A percentile compares a stretch with the other conserved stretches of the same genome.
Evolutionary conservation across 148 eudicot genomes (phyloP).

Genomic region (Suaeda aralocaspica): DNA sequence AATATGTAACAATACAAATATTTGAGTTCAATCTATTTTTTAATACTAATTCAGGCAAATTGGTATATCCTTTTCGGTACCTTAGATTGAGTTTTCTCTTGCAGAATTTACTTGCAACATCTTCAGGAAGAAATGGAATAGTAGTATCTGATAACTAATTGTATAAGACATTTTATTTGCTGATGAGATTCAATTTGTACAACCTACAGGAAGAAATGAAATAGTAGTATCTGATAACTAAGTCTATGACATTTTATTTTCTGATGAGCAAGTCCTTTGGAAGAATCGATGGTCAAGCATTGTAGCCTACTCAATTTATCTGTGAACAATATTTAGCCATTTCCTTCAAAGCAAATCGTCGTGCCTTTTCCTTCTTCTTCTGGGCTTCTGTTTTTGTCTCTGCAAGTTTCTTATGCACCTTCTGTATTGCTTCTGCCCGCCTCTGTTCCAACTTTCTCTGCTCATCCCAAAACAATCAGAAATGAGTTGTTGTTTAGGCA

Average conservation of each 20-base stretch:
- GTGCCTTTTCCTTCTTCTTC: slow-evolving; percentile 22
- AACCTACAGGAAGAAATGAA: not conserved
- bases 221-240: not conserved
- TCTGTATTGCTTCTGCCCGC: slow-evolving; percentile 22
- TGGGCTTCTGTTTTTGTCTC: slow-evolving; percentile 26
- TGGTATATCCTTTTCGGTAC: not conserved
- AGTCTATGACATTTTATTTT: not conserved
- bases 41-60: slow-evolving; percentile 6
- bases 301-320: not conserved
- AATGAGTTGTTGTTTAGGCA: too few species aligned
- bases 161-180: not conserved
- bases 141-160: not conserved
- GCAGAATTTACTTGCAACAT: too few species aligned
- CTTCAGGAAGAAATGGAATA: not conserved
- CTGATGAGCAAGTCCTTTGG: not conserved
- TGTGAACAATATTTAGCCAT: slow-evolving; percentile 20
- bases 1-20: not conserved
- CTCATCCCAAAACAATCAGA: not conserved
- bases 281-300: not conserved
- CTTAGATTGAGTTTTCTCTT: too few species aligned
- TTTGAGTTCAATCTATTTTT: not conserved
- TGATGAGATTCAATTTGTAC: not conserved
- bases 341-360: slow-evolving; percentile 22
- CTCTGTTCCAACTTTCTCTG: slow-evolving; percentile 31
- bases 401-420: slow-evolving; percentile 23